Evolutionary conservation across 2,329 filamentous ascomycete species (phyloP).

Genomic region (Trichoderma oligosporum): DNA sequence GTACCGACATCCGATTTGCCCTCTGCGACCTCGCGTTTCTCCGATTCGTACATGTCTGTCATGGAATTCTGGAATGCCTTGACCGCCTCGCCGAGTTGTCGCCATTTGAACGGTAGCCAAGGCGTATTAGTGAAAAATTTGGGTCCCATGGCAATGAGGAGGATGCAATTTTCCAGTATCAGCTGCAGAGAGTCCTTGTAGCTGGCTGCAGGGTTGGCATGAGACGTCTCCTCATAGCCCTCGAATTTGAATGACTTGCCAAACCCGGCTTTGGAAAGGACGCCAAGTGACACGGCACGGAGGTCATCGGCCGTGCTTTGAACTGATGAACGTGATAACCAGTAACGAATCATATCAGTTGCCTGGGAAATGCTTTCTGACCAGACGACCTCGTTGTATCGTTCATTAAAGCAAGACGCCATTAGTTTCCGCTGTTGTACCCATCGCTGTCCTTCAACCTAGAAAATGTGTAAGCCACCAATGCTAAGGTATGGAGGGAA

Average conservation of each 20-base stretch:
- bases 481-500: too few relatives aligned
- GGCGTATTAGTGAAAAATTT: background rate
- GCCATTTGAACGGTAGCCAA: background rate
- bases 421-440: constrained; percentile 18
- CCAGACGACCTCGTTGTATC: constrained; percentile 20
- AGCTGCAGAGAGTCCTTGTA: constrained; percentile 13
- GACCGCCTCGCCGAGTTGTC: background rate
- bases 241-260: constrained; percentile 12
- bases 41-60: background rate
- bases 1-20: too few relatives aligned
- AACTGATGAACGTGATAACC: background rate
- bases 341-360: constrained; percentile 9
- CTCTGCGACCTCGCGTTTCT: background rate
- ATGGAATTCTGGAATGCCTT: background rate
- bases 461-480: background rate
- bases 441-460: constrained; percentile 19
- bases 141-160: background rate
- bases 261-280: constrained; percentile 5
- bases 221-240: background rate
- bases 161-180: constrained; percentile 7
- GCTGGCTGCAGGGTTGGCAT: background rate
- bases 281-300: constrained; percentile 1
- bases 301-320: background rate
- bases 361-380: constrained; percentile 12
- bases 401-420: constrained; percentile 16